These are phyloP conservation scores for Chalaropsis ovoidea DNA, from an alignment of 2,329 filamentous ascomycete genomes.

Conservation along the genomic window DNA sequence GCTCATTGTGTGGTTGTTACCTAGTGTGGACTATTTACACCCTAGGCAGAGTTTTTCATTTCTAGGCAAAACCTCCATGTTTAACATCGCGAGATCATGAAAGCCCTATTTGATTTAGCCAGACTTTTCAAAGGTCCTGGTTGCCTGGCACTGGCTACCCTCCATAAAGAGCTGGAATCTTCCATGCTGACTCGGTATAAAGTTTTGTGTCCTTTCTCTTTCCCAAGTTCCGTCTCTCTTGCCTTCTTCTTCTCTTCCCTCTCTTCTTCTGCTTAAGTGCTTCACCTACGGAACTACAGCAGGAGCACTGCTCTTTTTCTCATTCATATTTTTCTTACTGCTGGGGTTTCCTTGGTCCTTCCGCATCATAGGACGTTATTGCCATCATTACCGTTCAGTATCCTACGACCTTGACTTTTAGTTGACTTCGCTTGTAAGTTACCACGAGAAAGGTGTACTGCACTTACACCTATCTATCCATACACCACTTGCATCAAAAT, in stretches of 20 bases:
- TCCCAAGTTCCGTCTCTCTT: conserved; percentile 14
- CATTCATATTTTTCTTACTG: neutral
- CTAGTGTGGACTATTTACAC: neutral
- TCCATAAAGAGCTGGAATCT: neutral
- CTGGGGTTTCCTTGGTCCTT: neutral
- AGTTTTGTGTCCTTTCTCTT: conserved; percentile 18
- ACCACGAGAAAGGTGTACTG: neutral
- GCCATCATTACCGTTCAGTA: neutral
- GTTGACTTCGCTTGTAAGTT: neutral
- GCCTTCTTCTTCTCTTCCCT: conserved; percentile 20
- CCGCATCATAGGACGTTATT: neutral
- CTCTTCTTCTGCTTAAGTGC: conserved; percentile 22
- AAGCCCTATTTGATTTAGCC: neutral
- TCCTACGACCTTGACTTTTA: neutral
- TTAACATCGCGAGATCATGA: neutral
- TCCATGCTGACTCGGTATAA: neutral
- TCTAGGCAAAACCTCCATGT: conserved; percentile 1
- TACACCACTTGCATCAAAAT: neutral
- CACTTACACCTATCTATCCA: neutral
- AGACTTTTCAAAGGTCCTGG: neutral
- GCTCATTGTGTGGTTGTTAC: neutral
- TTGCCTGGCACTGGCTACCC: conserved; percentile 2
- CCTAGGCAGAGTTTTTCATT: conserved; percentile 2
- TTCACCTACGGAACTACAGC: neutral
- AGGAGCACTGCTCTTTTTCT: conserved; percentile 7